phyloP scores from a whole-genome alignment of 1,284 basidiomycete species.

The Ustilago tritici region DNA sequence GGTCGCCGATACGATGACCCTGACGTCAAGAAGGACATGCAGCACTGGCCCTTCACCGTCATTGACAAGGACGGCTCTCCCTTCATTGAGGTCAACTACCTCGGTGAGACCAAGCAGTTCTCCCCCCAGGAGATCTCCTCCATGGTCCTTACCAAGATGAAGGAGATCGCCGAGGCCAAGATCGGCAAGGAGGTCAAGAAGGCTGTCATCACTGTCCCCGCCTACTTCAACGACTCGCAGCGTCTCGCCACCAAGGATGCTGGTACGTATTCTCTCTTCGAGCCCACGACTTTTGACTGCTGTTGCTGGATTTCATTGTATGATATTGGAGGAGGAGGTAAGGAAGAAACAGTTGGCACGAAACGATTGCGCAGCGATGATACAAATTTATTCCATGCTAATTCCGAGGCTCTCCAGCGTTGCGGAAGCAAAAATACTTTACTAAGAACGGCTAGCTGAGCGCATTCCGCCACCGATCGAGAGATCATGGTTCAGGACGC shows the following conservation, averaged over 20 bases:
- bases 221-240: slow-evolving; percentile 80
- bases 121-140: slow-evolving; percentile 85
- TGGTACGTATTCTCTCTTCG: slow-evolving; percentile 56
- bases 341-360: background rate
- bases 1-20: slow-evolving; percentile 88
- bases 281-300: background rate
- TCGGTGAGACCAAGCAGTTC: slow-evolving; percentile 75
- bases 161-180: slow-evolving; percentile 80
- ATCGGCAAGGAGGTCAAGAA: slow-evolving; percentile 77
- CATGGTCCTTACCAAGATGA: slow-evolving; percentile 99
- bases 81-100: slow-evolving; percentile 75
- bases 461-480: slow-evolving; percentile 24
- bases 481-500: background rate
- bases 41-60: slow-evolving; percentile 80
- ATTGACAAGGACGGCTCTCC: slow-evolving; percentile 75
- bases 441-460: slow-evolving; percentile 65
- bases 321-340: background rate
- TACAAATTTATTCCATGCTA: slow-evolving; percentile 68
- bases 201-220: slow-evolving; percentile 79
- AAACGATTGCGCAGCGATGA: slow-evolving; percentile 63
- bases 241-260: slow-evolving; percentile 75
- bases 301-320: background rate
- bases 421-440: slow-evolving; percentile 56
- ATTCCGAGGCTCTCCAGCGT: slow-evolving; percentile 62
- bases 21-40: slow-evolving; percentile 76